These are phyloP conservation scores for Aureobasidium melanogenum DNA, from an alignment of 2,329 filamentous ascomycete genomes.

Conservation along the genomic window DNA sequence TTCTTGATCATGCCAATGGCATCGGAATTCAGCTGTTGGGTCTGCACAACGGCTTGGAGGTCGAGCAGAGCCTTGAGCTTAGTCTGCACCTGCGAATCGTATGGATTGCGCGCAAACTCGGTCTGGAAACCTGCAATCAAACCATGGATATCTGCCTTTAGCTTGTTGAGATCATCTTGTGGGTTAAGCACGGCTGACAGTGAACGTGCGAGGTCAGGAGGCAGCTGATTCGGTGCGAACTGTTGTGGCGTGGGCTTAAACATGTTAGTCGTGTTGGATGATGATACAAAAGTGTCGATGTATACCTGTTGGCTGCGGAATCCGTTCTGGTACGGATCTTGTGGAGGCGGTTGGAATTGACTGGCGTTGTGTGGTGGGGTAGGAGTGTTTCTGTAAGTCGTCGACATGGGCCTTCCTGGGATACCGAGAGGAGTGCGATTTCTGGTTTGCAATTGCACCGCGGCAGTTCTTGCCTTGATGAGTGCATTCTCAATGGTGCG, in stretches of 20 bases:
- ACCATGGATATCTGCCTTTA: conserved; percentile 75
- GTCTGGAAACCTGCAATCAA: conserved; percentile 65
- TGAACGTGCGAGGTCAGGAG: conserved; percentile 13
- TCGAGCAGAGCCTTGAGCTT: conserved; percentile 79
- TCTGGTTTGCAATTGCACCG: conserved; percentile 52
- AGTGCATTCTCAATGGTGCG: conserved; percentile 89
- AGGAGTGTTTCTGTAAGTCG: conserved; percentile 58
- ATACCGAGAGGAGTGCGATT: conserved; percentile 43
- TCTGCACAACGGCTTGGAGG: conserved; percentile 71
- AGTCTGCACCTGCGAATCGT: conserved; percentile 66
- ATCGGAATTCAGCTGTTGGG: conserved; percentile 66
- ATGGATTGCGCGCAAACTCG: conserved; percentile 66
- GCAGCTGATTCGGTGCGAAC: conserved; percentile 11
- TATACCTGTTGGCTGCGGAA: conserved; percentile 27
- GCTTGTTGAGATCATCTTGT: conserved; percentile 42
- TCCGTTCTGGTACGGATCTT: conserved; percentile 25
- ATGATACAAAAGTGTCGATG: background rate
- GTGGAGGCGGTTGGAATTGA: conserved; percentile 30
- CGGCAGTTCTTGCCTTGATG: conserved; percentile 64
- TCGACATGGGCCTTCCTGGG: conserved; percentile 35
- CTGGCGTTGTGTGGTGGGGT: conserved; percentile 55
- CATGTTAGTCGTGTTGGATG: background rate
- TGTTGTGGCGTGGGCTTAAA: conserved; percentile 11
- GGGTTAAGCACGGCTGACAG: conserved; percentile 14
- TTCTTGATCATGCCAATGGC: conserved; percentile 77